These are phyloP conservation scores for Plasmodium malariae DNA, from an alignment of 169 alveolate species.

Conservation along the genomic window DNA sequence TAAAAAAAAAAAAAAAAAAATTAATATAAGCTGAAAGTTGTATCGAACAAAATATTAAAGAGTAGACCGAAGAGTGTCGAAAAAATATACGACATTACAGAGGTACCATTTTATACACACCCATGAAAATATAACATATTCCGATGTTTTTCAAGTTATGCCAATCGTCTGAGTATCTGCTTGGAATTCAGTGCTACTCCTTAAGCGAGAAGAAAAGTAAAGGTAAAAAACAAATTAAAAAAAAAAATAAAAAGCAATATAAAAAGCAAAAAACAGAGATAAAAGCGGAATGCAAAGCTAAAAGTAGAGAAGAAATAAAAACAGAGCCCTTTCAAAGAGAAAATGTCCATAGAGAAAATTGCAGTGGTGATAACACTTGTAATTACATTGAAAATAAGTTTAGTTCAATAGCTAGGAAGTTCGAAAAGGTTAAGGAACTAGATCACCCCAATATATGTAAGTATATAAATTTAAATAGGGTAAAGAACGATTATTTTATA, in stretches of 20 bases:
- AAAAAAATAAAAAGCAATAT: background rate
- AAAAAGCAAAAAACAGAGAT: background rate
- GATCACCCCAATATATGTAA: slow-evolving; percentile 61
- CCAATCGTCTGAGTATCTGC: slow-evolving; percentile 50
- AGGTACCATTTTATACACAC: no score
- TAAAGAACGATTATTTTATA: slow-evolving; percentile 22
- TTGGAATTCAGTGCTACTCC: slow-evolving; percentile 57
- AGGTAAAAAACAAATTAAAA: slow-evolving; percentile 1
- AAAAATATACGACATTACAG: no score
- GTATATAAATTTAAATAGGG: slow-evolving; percentile 35
- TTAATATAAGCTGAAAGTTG: no score
- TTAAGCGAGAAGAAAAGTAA: slow-evolving; percentile 1
- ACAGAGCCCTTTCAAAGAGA: background rate
- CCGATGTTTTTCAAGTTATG: slow-evolving; percentile 35
- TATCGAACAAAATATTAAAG: no score
- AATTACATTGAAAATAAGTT: slow-evolving; percentile 14
- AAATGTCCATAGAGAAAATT: background rate
- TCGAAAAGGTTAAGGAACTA: slow-evolving; percentile 47
- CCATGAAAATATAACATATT: no score
- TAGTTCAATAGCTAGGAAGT: slow-evolving; percentile 25
- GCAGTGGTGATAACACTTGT: background rate
- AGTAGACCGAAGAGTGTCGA: no score
- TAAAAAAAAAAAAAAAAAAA: no score
- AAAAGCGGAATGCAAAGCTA: background rate
- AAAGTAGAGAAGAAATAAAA: background rate